Evolutionary conservation across 2,329 filamentous ascomycete genomes (phyloP), one percentile per base, ranked within the genome.

Genomic region (Emericellopsis cladophorae): DNA sequence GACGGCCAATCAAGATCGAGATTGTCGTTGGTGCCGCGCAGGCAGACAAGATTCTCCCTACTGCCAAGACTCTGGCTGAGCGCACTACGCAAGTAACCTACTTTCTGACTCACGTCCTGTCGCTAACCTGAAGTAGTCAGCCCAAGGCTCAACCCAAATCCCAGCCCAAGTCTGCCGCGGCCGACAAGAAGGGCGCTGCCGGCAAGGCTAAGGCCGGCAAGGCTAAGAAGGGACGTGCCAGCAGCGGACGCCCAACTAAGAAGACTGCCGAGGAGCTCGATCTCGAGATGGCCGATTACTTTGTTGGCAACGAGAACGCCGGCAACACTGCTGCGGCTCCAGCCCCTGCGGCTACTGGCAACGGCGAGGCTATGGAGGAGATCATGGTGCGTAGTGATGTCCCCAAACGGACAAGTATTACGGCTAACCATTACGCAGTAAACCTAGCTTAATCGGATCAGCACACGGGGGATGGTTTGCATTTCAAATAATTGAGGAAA

Each of bases 201-300:
- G 62, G 51, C 38, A 57, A 58, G 51, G 61, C 54, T 41, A 65
- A 58, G 37, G 31, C 16, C 15, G 67, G 66, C 41, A 68, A 65
- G 46, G 66, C 65, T 47, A 62, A 65, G 51, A 72, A 72, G 61
- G 74, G 70, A 58, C 68, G 68, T 46, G 61, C 57, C 34, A 79
- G 79, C 50, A 81, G 68, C 54, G 68, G 72, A 48, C 76, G 82
- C 53, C 72, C 82, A 50, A 66, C 79, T 54, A 70, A 93, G 68
- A 96, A 96, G 84, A 94, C 88, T 0, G 79, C 83, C 1, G 90
- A 95, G 59, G 89, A 98, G 67, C 79, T 98, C 22, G 92, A 98
- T 60, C 88, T 86, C 5, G 92, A 98, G 62, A 98, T 98, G 92
- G 81, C 79, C 16, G 92, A 96, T 62, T 98, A 98, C 68, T 96